Percentiles rank a stretch among this genome's conserved stretches.
These are phyloP conservation scores for Letharia lupina DNA, from an alignment of 495 filamentous ascomycete species.

Conservation along the genomic window DNA sequence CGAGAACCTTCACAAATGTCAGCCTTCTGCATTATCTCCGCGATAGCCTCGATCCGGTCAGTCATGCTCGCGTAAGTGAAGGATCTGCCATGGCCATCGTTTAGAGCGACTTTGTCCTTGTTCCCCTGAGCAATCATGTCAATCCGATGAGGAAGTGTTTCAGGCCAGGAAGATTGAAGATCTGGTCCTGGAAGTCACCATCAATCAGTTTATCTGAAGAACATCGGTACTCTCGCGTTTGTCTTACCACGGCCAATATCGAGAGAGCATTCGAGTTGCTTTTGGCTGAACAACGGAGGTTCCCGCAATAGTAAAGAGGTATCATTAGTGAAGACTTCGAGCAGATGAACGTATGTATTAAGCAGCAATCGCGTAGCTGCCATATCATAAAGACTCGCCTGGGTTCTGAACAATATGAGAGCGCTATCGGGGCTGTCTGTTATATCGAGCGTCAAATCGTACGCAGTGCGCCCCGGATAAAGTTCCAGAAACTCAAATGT, in stretches of 20 bases:
- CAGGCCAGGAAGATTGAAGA: slow-evolving; percentile 4
- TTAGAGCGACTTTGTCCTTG: slow-evolving; percentile 9
- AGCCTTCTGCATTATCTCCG: slow-evolving; percentile 5
- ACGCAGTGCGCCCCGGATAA: slow-evolving; percentile 15
- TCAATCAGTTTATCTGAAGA: too few relatives aligned
- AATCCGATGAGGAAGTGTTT: slow-evolving; percentile 16
- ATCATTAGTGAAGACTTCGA: slow-evolving; percentile 8
- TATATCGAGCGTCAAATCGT: slow-evolving; percentile 24
- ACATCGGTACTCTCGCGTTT: too few relatives aligned
- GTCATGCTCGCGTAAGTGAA: slow-evolving; percentile 14
- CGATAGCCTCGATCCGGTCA: slow-evolving; percentile 14
- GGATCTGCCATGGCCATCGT: slow-evolving; percentile 10
- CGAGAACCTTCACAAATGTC: slow-evolving; percentile 8
- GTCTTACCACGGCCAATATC: slow-evolving; percentile 19
- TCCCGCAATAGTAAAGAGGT: background rate
- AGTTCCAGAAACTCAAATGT: slow-evolving; percentile 7
- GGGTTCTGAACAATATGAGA: background rate
- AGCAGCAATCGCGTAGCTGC: background rate
- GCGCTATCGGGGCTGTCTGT: background rate
- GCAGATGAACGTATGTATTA: slow-evolving; percentile 15
- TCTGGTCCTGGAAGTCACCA: slow-evolving; percentile 25
- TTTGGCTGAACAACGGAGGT: slow-evolving; percentile 13
- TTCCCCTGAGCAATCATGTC: slow-evolving; percentile 6
- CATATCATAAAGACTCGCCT: slow-evolving; percentile 7
- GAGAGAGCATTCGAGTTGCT: slow-evolving; percentile 4